Evolutionary conservation across 768 basidiomycete genomes (phyloP), one percentile per base, ranked within the genome.

Genomic region (Sarcodon aspratus): DNA sequence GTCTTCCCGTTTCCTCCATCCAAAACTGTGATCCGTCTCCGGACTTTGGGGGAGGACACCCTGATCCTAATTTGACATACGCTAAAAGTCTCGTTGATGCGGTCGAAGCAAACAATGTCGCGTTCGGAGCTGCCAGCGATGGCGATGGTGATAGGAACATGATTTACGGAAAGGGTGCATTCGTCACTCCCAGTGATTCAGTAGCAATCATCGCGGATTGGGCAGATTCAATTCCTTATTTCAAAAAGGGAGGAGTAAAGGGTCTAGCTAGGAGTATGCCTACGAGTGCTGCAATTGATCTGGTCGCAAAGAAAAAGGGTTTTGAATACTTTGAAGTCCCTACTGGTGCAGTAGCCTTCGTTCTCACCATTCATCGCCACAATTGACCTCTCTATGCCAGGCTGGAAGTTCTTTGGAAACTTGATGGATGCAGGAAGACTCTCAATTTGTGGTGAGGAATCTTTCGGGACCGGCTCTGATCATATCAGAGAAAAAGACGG

Each of bases 331-430:
- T 95, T 58, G 96, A 97, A 63, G 95, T 98, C 15, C 96, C 96
- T 3, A 99, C 96, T 17, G 93, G 92, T 85, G 52, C 36, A 2
- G 3, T 13, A 17, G 17, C 17, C 42, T 47, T 31, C 48, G 27
- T 35, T 17, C 33, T 38, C 15, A 33, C 33, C 37, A 32, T 9
- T 6, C 6, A 9, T 11, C 13, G 36, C 17, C 9, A 17, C 18
- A 35, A 12, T 36, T 53, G 17, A 53, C 40, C 36, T 17, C 44
- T 48, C 34, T 33, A 11, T 40, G 33, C 12, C 54, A 93, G 94
- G 95, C 54, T 97, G 93, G 93, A 99, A 99, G 68, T 99, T 99
- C 79, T 99, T 99, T 62, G 96, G 96, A 44, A 99, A 98, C 69
- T 73, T 99, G 57, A 99, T 99, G 96, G 96, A 99, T 63, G 96